Base-by-base conservation (phyloP, 208 protist genomes). In the Acanthamoeba healyi region DNA sequence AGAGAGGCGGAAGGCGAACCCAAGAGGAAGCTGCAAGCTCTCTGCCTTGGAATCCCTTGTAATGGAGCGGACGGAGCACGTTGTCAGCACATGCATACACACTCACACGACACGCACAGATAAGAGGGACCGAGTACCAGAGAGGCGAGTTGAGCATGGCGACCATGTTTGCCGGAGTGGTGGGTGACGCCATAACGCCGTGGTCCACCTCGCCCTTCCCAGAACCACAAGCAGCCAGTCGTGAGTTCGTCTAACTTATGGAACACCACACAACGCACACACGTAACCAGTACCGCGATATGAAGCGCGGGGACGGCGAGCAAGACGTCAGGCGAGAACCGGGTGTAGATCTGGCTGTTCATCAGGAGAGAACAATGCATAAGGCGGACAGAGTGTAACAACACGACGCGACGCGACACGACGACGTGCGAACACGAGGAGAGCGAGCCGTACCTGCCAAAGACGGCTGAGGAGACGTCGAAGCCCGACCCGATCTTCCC, bases 401-500 rank as follows among this genome's bases (percentile, higher is more conserved):
- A n/a, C n/a, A n/a, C n/a, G n/a, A n/a, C n/a, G n/a, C n/a, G n/a
- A n/a, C n/a, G n/a, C n/a, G n/a, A n/a, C n/a, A n/a, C n/a, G n/a
- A n/a, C n/a, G n/a, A n/a, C n/a, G n/a, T n/a, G n/a, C 49, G 49
- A 54, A 15, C 49, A 54, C 49, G 49, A 54, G 49, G 10, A n/a
- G 49, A 54, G 49, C 15, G 49, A 54, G 49, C 49, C 49, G 19
- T 32, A 90, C 61, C 97, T 98, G 84, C 99, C 99, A 95, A 98
- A 99, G 2, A 98, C 97, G 44, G 98, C 98, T 14, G 98, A 98
- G 94, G 97, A 98, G 26, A 99, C 98, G 95, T 99, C 99, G 95
- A 99, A 99, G 51, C 99, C 99, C 95, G 98, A 99, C 56, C 99
- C 98, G 42, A 99, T 98, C 97, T 99, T 99, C 32, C 98, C 98